Evolutionary conservation across 345 rosid species (phyloP).

Genomic region (Lepidium africanum): DNA sequence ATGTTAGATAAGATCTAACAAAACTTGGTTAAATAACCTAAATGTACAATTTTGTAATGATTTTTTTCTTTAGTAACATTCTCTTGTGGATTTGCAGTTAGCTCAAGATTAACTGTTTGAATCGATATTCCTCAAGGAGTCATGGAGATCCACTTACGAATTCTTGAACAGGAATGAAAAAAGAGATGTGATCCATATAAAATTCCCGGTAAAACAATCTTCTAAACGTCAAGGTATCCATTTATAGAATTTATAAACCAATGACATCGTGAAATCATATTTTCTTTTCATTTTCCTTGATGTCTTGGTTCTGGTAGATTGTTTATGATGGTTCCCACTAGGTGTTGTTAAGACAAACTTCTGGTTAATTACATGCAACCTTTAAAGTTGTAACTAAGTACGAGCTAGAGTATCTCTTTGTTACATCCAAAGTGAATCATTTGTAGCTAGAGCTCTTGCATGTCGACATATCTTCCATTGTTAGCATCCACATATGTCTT

Average conservation of each 20-base stretch:
- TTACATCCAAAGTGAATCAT: background rate
- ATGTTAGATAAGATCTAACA: background rate
- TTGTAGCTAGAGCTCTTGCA: background rate
- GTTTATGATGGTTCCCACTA: too few species aligned
- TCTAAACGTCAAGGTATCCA: background rate
- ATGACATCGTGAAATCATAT: background rate
- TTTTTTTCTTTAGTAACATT: background rate
- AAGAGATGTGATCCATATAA: background rate
- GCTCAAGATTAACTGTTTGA: slow-evolving; percentile 2
- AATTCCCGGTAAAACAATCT: background rate
- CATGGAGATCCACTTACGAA: background rate
- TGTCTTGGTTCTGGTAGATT: background rate
- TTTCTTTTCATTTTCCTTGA: background rate
- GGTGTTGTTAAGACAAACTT: too few species aligned
- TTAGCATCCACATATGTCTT: slow-evolving; percentile 1
- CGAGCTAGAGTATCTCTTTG: background rate
- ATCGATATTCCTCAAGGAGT: background rate
- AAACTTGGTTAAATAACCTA: background rate
- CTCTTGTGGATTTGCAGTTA: background rate
- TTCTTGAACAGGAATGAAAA: background rate
- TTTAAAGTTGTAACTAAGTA: background rate
- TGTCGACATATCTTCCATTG: slow-evolving; percentile 2
- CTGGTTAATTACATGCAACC: slow-evolving; percentile 9
- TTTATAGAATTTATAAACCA: background rate
- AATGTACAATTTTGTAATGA: background rate